Conservation (phyloP, 352 stramenopile species). For the Phytophthora pistaciae region DNA sequence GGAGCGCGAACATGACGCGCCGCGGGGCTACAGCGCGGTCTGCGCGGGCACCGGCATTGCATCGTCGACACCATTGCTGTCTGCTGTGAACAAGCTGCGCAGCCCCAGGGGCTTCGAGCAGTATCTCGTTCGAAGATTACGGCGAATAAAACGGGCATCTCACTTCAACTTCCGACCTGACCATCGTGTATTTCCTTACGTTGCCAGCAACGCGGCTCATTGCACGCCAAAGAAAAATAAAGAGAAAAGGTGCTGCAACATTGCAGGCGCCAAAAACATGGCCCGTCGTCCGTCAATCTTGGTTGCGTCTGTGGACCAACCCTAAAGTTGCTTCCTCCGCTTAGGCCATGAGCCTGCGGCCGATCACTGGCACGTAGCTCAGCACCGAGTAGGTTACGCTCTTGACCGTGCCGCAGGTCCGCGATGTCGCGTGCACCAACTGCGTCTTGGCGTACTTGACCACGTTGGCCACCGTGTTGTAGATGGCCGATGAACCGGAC, state of each 20-base stretch:
- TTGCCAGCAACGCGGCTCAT: conserved; percentile 6
- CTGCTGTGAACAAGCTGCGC: neutral
- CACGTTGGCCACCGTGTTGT: neutral
- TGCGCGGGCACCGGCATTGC: neutral
- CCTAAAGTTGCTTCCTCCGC: conserved; percentile 16
- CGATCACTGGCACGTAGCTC: neutral
- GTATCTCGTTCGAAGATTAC: neutral
- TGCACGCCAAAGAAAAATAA: conserved; percentile 15
- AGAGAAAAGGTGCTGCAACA: conserved; percentile 7
- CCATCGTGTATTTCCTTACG: conserved; percentile 10
- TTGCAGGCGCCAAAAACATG: conserved; percentile 15
- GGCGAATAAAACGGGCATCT: neutral
- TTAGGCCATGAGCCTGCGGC: neutral
- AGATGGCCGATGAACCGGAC: neutral
- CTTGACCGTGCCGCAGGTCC: neutral
- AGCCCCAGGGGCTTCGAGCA: no score
- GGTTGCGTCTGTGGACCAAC: conserved; percentile 9
- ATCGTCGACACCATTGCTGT: neutral
- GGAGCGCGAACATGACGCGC: neutral
- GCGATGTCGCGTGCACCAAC: neutral
- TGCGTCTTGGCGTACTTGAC: neutral
- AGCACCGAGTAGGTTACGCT: neutral
- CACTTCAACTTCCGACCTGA: neutral
- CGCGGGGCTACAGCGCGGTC: no score
- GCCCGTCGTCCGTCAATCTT: conserved; percentile 3